Percentiles rank a stretch among this genome's conserved stretches.
Conservation (phyloP, 2,329 filamentous ascomycete genomes). For the Epicoccum sorghinum region DNA sequence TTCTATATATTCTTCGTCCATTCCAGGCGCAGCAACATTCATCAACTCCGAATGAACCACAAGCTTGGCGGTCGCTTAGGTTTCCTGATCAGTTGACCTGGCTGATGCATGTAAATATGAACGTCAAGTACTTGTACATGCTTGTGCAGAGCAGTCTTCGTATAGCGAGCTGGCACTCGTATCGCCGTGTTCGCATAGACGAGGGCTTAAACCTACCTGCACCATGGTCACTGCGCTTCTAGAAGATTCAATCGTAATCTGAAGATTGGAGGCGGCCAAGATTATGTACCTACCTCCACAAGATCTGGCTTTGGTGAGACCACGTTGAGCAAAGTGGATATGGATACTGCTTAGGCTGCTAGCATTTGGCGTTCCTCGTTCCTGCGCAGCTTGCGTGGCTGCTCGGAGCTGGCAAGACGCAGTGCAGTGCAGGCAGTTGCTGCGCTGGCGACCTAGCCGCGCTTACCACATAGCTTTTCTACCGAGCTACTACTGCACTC, state of each 20-base stretch:
- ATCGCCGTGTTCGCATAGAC: too few relatives aligned
- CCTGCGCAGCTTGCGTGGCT: too few relatives aligned
- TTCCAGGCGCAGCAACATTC: slow-evolving; percentile 19
- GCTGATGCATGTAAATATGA: neutral
- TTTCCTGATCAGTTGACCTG: slow-evolving; percentile 17
- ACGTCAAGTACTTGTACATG: neutral
- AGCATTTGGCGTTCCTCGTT: too few relatives aligned
- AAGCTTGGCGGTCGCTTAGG: slow-evolving; percentile 30
- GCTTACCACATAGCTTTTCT: slow-evolving; percentile 6
- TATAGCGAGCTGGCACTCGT: neutral
- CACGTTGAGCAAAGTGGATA: too few relatives aligned
- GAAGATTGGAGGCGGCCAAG: too few relatives aligned
- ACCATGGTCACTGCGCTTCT: neutral
- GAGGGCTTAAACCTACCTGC: neutral
- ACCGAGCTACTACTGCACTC: slow-evolving; percentile 14
- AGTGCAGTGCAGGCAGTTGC: neutral
- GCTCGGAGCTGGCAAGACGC: too few relatives aligned
- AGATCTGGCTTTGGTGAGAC: too few relatives aligned
- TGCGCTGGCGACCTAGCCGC: slow-evolving; percentile 10
- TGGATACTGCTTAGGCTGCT: too few relatives aligned
- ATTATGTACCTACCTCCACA: too few relatives aligned
- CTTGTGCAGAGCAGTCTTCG: neutral
- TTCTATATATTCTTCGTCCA: too few relatives aligned
- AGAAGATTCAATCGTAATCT: too few relatives aligned
- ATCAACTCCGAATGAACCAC: slow-evolving; percentile 18